Conservation (phyloP, 345 rosid species). For the Firmiana major region DNA sequence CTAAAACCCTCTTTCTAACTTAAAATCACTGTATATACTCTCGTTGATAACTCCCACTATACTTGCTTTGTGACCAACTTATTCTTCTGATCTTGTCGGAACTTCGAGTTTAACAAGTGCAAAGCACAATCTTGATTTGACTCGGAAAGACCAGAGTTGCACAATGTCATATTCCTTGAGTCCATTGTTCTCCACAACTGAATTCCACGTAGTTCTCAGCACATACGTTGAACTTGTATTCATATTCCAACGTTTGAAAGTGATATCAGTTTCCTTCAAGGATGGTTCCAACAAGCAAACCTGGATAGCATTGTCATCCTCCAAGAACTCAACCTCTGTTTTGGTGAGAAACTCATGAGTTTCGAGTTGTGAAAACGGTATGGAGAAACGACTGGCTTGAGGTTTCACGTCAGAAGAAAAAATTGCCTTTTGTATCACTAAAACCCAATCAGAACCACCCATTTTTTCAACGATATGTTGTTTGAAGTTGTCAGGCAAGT, state of each 20-base stretch:
- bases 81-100: not conserved
- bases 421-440: not conserved
- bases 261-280: not conserved
- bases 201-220: not conserved
- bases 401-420: not conserved
- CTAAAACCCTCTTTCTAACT: too few species aligned
- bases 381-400: not conserved
- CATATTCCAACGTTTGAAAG: not conserved
- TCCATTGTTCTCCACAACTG: not conserved
- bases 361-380: not conserved
- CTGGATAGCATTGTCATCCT: not conserved
- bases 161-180: not conserved
- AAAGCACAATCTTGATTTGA: not conserved
- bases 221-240: not conserved
- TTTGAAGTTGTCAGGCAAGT: not conserved
- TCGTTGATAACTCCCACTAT: not conserved
- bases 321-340: not conserved
- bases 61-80: not conserved
- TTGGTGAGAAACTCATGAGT: not conserved
- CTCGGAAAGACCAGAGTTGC: slow-evolving; percentile 4
- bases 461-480: not conserved
- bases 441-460: not conserved
- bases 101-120: not conserved
- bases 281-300: not conserved
- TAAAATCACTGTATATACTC: too few species aligned